phyloP scores from a whole-genome alignment of 176 grass and related monocot species.

The Dendrocalamus sinicus region DNA sequence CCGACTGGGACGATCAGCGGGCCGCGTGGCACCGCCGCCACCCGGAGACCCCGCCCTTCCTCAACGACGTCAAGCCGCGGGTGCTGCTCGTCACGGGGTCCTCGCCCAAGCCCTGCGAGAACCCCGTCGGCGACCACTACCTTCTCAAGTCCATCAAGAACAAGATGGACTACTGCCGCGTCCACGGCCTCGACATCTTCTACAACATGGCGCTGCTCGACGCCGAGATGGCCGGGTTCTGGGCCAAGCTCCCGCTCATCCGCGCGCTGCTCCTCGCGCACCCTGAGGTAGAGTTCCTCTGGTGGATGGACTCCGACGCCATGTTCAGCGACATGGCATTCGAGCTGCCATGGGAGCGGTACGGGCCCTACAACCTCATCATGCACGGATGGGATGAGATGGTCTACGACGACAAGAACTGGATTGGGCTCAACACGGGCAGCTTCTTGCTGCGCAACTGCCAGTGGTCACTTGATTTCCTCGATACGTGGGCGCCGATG shows the following conservation, averaged over 20 bases:
- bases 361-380: slow-evolving; percentile 74
- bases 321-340: slow-evolving; percentile 99
- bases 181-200: slow-evolving; percentile 95
- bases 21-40: slow-evolving; percentile 73
- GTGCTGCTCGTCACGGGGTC: slow-evolving; percentile 93
- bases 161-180: slow-evolving; percentile 99
- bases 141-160: slow-evolving; percentile 98
- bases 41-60: slow-evolving; percentile 77
- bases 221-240: slow-evolving; percentile 93
- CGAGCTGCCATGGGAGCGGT: slow-evolving; percentile 95
- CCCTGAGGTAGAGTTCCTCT: slow-evolving; percentile 94
- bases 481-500: slow-evolving; percentile 95
- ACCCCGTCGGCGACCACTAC: slow-evolving; percentile 97
- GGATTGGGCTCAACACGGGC: slow-evolving; percentile 98
- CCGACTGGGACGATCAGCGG: slow-evolving; percentile 91
- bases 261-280: slow-evolving; percentile 85
- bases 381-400: slow-evolving; percentile 97
- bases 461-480: slow-evolving; percentile 96
- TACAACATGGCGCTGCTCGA: slow-evolving; percentile 97
- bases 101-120: slow-evolving; percentile 96
- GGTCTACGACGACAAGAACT: slow-evolving; percentile 96
- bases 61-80: slow-evolving; percentile 78
- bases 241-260: slow-evolving; percentile 94
- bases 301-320: slow-evolving; percentile 99
- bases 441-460: slow-evolving; percentile 96